A percentile compares a stretch with the other conserved stretches of the same genome.
Evolutionary conservation across 495 filamentous ascomycete genomes (phyloP).

Genomic region (Neurospora terricola): DNA sequence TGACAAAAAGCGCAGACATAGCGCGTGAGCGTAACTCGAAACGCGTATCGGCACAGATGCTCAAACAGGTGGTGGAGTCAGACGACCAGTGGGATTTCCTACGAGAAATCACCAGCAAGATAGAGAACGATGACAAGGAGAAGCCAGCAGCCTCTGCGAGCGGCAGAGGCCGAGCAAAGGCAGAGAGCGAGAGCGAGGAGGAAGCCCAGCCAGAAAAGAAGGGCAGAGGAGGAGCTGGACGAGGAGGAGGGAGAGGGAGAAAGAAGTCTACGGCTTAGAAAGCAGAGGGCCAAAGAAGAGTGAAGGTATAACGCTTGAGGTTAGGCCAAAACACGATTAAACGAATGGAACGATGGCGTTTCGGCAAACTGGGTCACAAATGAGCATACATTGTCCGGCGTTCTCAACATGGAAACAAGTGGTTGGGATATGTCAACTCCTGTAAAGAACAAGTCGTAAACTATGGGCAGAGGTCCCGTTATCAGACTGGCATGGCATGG

Average conservation of each 20-base stretch:
- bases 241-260: conserved; percentile 16
- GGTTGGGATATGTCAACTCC: neutral
- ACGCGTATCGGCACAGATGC: conserved; percentile 77
- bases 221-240: conserved; percentile 29
- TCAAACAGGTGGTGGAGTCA: conserved; percentile 78
- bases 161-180: conserved; percentile 14
- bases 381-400: neutral
- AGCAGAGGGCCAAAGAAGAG: neutral
- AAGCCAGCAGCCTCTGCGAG: conserved; percentile 12
- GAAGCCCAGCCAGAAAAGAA: conserved; percentile 30
- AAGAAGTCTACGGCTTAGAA: neutral
- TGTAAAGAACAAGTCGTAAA: neutral
- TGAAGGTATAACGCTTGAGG: neutral
- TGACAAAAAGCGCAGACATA: conserved; percentile 74
- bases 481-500: neutral
- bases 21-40: conserved; percentile 75
- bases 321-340: neutral
- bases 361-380: neutral
- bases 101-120: conserved; percentile 77
- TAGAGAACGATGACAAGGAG: conserved; percentile 55
- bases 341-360: neutral
- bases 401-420: neutral
- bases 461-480: neutral
- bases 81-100: conserved; percentile 92
- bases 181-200: conserved; percentile 37